Conservation (phyloP, 2,329 filamentous ascomycete genomes). For the Cercospora zeae-maydis region DNA sequence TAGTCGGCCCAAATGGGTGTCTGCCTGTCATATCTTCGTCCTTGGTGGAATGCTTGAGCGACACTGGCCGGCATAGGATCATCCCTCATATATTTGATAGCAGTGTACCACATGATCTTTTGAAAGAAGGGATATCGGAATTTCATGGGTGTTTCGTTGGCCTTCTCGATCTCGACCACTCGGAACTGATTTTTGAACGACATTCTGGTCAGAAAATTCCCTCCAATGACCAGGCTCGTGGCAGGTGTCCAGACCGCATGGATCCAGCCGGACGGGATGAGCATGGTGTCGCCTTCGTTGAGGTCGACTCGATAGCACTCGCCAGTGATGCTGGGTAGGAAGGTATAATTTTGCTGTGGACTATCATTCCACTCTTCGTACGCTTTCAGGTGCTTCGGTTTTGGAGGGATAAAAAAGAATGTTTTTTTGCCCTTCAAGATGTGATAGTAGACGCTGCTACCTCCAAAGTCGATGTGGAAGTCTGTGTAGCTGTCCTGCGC, state of each 20-base stretch:
- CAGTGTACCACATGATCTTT: conserved; percentile 65
- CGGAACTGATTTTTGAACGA: conserved; percentile 66
- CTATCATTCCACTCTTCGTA: conserved; percentile 70
- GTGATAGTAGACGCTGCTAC: conserved; percentile 68
- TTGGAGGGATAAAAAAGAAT: conserved; percentile 68
- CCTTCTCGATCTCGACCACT: conserved; percentile 63
- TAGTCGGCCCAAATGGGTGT: conserved; percentile 58
- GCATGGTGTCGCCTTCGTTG: conserved; percentile 64
- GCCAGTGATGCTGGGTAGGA: conserved; percentile 61
- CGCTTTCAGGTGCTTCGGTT: conserved; percentile 64
- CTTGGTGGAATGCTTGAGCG: conserved; percentile 52
- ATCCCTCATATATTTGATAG: conserved; percentile 60
- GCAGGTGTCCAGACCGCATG: conserved; percentile 69
- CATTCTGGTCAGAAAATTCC: conserved; percentile 64
- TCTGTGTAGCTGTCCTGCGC: conserved; percentile 69
- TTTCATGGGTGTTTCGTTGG: conserved; percentile 61
- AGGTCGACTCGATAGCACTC: conserved; percentile 66
- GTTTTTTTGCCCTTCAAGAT: conserved; percentile 66
- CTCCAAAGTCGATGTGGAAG: conserved; percentile 69
- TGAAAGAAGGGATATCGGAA: conserved; percentile 68
- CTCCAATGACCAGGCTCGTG: conserved; percentile 67
- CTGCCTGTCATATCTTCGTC: conserved; percentile 55
- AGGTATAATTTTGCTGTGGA: conserved; percentile 63
- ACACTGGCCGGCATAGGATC: conserved; percentile 61
- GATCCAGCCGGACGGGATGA: conserved; percentile 69